Conservation (phyloP, 371 early-diverging fungal species). For the Thermomucor indicae-seudaticae region DNA sequence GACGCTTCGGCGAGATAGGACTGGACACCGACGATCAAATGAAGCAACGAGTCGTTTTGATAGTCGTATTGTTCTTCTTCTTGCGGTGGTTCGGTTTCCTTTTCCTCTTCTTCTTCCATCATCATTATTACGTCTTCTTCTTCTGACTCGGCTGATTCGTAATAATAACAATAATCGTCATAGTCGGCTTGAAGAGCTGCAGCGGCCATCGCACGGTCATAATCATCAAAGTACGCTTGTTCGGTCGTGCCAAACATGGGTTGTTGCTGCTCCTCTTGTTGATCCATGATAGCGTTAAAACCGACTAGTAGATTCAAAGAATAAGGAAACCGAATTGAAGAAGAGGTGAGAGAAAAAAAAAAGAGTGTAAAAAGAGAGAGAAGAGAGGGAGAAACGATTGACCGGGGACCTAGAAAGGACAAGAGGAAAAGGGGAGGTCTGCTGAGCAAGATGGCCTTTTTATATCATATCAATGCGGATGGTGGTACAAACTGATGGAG, state of each 20-base stretch:
- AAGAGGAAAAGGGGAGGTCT: too few relatives aligned
- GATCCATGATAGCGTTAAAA: neutral
- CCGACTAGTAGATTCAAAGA: conserved; percentile 2
- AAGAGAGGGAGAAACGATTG: neutral
- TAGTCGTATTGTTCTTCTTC: conserved; percentile 12
- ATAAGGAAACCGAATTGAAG: neutral
- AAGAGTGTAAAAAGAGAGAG: conserved; percentile 1
- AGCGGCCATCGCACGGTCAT: conserved; percentile 23
- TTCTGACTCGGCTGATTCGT: neutral
- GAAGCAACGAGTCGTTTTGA: conserved; percentile 24
- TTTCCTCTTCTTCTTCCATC: conserved; percentile 6
- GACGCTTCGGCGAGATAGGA: conserved; percentile 33
- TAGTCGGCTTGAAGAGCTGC: conserved; percentile 20
- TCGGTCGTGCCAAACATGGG: conserved; percentile 7
- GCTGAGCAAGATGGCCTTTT: too few relatives aligned
- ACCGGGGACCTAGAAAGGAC: too few relatives aligned
- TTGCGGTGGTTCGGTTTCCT: conserved; percentile 11
- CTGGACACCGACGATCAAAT: conserved; percentile 40
- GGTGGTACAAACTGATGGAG: too few relatives aligned
- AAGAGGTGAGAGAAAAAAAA: conserved; percentile 1
- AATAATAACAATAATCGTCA: conserved; percentile 4
- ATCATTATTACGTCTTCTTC: neutral
- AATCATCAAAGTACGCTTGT: conserved; percentile 19
- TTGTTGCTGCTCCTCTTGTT: neutral
- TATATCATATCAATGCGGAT: too few relatives aligned